Conservation (phyloP, 305 asterid genomes). For the Rubia occidens region DNA sequence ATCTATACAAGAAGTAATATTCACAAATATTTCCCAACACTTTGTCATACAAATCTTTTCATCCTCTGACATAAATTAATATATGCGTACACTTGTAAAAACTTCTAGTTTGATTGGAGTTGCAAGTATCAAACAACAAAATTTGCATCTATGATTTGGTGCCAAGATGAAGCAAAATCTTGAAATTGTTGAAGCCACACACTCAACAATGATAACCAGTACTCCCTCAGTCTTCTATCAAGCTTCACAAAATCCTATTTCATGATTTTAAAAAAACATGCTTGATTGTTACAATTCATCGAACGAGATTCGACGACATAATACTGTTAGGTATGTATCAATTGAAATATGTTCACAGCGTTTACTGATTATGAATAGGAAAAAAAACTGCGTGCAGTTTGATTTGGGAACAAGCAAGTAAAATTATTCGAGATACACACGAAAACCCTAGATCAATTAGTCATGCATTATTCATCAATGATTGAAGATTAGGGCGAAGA, state of each 20-base stretch:
- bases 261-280: not conserved
- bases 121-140: not conserved
- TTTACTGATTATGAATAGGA: no score
- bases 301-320: not conserved
- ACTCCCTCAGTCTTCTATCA: not conserved
- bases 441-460: not conserved
- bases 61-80: not conserved
- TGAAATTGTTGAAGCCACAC: not conserved
- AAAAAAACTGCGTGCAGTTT: not conserved
- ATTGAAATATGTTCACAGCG: no score
- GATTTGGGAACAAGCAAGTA: not conserved
- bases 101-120: not conserved
- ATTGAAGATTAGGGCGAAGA: not conserved
- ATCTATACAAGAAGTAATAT: no score
- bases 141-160: not conserved
- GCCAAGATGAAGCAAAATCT: not conserved
- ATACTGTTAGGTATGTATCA: no score
- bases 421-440: not conserved
- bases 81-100: not conserved
- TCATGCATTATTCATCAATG: not conserved
- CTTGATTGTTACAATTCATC: not conserved
- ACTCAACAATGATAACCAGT: not conserved
- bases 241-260: not conserved
- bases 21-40: no score
- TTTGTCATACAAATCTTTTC: no score